These are phyloP conservation scores for Salvia splendens DNA, from an alignment of 257 asterid genomes.

Conservation along the genomic window DNA sequence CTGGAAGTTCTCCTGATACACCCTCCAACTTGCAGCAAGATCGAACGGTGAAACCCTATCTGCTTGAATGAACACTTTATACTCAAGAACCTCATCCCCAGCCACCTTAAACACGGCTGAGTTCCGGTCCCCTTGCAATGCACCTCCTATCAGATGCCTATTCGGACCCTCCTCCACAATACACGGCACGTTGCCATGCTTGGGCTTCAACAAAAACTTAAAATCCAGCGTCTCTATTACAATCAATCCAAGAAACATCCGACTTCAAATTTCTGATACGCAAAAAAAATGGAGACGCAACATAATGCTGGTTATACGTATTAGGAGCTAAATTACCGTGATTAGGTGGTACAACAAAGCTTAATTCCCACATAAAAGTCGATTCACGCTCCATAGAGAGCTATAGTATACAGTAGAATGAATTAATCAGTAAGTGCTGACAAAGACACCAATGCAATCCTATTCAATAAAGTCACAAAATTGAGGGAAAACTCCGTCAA, in stretches of 20 bases:
- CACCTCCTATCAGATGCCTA: slow-evolving; percentile 77
- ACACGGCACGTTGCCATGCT: slow-evolving; percentile 52
- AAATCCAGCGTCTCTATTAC: slow-evolving; percentile 84
- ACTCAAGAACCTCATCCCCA: slow-evolving; percentile 71
- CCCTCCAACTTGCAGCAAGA: slow-evolving; percentile 99
- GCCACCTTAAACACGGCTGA: slow-evolving; percentile 65
- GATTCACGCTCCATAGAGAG: slow-evolving; percentile 94
- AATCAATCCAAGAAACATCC: slow-evolving; percentile 25
- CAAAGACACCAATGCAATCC: slow-evolving; percentile 11
- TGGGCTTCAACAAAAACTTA: slow-evolving; percentile 86
- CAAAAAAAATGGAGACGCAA: not conserved
- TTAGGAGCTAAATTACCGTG: slow-evolving; percentile 48
- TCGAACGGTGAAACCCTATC: slow-evolving; percentile 93
- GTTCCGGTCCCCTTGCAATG: slow-evolving; percentile 72
- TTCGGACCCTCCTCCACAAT: slow-evolving; percentile 89
- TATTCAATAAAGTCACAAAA: slow-evolving; percentile 4
- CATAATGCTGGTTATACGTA: not conserved
- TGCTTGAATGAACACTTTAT: slow-evolving; percentile 71
- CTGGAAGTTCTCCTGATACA: slow-evolving; percentile 87
- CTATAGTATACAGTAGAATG: slow-evolving; percentile 40
- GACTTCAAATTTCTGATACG: slow-evolving; percentile 16
- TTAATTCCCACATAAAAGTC: slow-evolving; percentile 87
- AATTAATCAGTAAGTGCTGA: slow-evolving; percentile 26
- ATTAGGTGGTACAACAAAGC: slow-evolving; percentile 92
- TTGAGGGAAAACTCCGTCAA: not conserved